Evolutionary conservation across 371 early-diverging fungal genomes (phyloP).

Genomic region (Racocetra persica): DNA sequence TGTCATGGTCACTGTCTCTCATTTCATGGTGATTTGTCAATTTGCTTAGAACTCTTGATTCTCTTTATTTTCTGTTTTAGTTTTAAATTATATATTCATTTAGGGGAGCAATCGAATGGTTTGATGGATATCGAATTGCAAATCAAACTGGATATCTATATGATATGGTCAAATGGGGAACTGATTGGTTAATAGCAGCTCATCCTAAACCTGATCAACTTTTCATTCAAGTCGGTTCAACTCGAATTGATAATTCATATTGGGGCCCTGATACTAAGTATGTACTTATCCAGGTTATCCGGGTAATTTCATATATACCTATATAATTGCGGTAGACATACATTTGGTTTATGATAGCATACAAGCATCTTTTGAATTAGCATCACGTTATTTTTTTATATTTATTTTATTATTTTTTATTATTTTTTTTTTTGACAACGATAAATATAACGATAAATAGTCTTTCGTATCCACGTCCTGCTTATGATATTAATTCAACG

Average conservation of each 20-base stretch:
- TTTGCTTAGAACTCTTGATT: no score
- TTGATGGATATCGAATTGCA: conserved; percentile 63
- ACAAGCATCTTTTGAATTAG: no score
- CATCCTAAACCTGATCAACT: conserved; percentile 59
- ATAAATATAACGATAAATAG: background rate
- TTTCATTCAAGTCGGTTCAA: conserved; percentile 51
- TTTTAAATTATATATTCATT: no score
- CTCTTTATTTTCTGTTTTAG: no score
- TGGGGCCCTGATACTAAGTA: conserved; percentile 52
- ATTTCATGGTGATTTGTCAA: background rate
- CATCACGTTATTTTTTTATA: background rate
- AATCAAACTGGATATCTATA: conserved; percentile 56
- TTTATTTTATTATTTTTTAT: no score
- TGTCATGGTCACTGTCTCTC: conserved; percentile 50
- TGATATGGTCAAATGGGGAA: conserved; percentile 68
- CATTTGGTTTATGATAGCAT: no score
- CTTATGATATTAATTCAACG: conserved; percentile 59
- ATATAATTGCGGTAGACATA: no score
- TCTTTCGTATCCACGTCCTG: conserved; percentile 65
- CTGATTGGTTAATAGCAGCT: conserved; percentile 68
- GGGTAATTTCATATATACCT: no score
- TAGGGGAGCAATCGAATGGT: conserved; percentile 60
- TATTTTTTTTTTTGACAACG: background rate
- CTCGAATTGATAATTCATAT: conserved; percentile 49
- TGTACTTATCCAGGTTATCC: no score